phyloP scores from a whole-genome alignment of 495 filamentous ascomycete genomes.

The Aspergillus coremiiformis region DNA sequence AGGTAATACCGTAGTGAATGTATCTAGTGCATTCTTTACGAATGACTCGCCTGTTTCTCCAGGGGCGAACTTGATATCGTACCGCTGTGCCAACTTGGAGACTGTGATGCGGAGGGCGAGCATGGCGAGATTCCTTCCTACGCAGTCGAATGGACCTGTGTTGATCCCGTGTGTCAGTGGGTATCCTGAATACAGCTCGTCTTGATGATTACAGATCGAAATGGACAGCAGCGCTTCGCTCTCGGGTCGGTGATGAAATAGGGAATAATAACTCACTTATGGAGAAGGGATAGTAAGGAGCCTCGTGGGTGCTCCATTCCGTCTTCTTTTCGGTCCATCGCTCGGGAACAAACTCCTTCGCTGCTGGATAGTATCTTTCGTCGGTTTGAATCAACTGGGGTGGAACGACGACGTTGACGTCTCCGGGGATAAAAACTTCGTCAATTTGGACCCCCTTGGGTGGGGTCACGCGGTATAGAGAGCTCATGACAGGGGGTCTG shows the following conservation, averaged over 20 bases:
- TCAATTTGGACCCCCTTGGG: conserved; percentile 39
- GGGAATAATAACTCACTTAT: conserved; percentile 23
- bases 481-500: conserved; percentile 34
- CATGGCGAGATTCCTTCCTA: conserved; percentile 20
- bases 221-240: no score
- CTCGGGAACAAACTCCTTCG: conserved; percentile 46
- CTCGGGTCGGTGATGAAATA: no score
- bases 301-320: conserved; percentile 38
- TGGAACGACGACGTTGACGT: conserved; percentile 29
- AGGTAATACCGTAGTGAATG: conserved; percentile 10
- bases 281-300: conserved; percentile 45
- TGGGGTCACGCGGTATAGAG: conserved; percentile 33
- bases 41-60: conserved; percentile 17
- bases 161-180: neutral
- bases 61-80: conserved; percentile 17
- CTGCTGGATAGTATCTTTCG: conserved; percentile 24
- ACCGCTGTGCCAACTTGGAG: conserved; percentile 12
- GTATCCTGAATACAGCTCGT: no score
- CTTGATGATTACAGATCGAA: no score
- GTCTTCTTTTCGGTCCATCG: conserved; percentile 40
- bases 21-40: conserved; percentile 7
- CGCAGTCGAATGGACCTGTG: conserved; percentile 20
- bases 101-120: conserved; percentile 18
- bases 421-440: conserved; percentile 37
- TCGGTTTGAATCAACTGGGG: conserved; percentile 29